Evolutionary conservation across 164 flowering plant species (phyloP).

Genomic region (Annona squamosa): DNA sequence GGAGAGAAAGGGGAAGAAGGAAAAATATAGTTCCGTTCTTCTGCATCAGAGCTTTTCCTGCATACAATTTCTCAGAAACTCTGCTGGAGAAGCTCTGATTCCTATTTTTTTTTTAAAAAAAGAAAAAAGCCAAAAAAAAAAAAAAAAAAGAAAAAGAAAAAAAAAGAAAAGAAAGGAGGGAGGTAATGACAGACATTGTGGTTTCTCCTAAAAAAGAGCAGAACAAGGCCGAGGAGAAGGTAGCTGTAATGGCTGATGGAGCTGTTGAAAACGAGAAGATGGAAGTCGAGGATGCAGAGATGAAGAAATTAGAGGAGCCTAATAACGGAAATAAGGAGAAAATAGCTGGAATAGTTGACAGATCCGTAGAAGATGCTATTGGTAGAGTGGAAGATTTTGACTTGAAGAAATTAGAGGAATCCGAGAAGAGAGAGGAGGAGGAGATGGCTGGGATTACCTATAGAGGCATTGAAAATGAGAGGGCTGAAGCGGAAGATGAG

Average conservation of each 20-base stretch:
- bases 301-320: constrained; percentile 11
- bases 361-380: constrained; percentile 10
- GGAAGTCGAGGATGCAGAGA: background rate
- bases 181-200: constrained; percentile 6
- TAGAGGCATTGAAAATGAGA: constrained; percentile 8
- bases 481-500: background rate
- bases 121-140: no score
- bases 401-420: background rate
- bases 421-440: background rate
- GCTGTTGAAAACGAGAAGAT: constrained; percentile 11
- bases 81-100: background rate
- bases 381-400: constrained; percentile 3
- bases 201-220: background rate
- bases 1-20: no score
- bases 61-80: background rate
- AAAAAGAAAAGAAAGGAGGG: background rate
- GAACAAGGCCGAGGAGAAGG: background rate
- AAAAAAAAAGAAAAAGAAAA: no score
- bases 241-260: background rate
- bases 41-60: background rate
- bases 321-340: constrained; percentile 5
- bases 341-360: background rate
- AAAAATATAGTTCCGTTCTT: background rate
- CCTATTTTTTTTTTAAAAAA: no score
- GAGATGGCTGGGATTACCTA: background rate